Conservation (phyloP, 163 green algal genomes). For the Coccomyxa subellipsoidea region DNA sequence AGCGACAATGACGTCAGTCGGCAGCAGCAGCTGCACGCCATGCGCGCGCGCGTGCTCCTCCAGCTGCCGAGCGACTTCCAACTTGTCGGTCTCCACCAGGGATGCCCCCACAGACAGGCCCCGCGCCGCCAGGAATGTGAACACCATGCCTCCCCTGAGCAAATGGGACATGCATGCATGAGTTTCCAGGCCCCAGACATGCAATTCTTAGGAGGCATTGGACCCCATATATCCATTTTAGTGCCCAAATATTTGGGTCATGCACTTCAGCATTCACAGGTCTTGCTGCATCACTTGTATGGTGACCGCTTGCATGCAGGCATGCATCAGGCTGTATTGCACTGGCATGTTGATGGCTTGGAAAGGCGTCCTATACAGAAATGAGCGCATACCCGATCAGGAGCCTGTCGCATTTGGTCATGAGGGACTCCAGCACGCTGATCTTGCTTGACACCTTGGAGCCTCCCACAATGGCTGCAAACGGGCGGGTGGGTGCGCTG, state of each 20-base stretch:
- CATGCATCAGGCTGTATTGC: too few relatives aligned
- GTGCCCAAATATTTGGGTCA: too few relatives aligned
- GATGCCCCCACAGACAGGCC: conserved; percentile 80
- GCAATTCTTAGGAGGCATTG: too few relatives aligned
- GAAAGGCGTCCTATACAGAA: neutral
- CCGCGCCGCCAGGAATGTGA: conserved; percentile 98
- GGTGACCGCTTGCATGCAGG: too few relatives aligned
- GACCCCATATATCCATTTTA: too few relatives aligned
- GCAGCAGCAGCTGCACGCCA: conserved; percentile 88
- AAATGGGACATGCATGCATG: neutral
- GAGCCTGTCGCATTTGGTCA: conserved; percentile 52
- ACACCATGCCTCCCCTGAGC: conserved; percentile 93
- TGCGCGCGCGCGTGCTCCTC: conserved; percentile 47
- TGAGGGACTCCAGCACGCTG: conserved; percentile 93
- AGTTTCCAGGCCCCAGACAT: too few relatives aligned
- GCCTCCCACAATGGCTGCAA: conserved; percentile 93
- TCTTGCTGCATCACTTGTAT: too few relatives aligned
- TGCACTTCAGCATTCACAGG: too few relatives aligned
- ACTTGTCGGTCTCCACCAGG: conserved; percentile 82
- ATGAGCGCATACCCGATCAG: conserved; percentile 65
- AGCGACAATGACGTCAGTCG: conserved; percentile 91
- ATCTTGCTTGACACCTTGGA: conserved; percentile 98
- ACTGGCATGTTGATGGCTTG: too few relatives aligned
- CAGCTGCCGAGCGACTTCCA: conserved; percentile 44
- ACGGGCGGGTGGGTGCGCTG: conserved; percentile 80